phyloP scores from a whole-genome alignment of 768 basidiomycete genomes.

The Boletus subparvulus region DNA sequence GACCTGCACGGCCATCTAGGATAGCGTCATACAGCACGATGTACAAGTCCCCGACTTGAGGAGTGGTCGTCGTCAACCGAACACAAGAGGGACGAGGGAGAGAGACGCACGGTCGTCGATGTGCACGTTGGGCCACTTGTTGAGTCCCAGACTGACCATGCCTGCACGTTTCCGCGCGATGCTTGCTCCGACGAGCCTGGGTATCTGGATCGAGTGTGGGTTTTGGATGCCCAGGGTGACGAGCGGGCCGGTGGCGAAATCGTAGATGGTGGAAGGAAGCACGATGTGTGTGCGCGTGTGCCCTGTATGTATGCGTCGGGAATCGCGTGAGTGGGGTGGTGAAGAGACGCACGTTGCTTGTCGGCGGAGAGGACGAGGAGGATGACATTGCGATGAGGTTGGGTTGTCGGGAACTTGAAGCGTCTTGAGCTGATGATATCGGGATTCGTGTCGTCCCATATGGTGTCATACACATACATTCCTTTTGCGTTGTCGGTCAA shows the following conservation, averaged over 20 bases:
- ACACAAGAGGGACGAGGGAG: not conserved
- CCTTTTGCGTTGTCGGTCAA: conserved; percentile 46
- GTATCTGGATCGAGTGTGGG: conserved; percentile 52
- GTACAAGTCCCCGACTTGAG: conserved; percentile 39
- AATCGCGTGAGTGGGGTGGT: not conserved
- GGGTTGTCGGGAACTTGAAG: conserved; percentile 41
- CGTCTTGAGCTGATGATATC: conserved; percentile 46
- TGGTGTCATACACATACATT: conserved; percentile 31
- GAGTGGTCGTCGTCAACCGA: not conserved
- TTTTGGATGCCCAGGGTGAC: conserved; percentile 47
- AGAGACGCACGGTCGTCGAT: conserved; percentile 39
- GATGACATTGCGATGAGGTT: conserved; percentile 49
- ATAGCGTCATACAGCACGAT: conserved; percentile 39
- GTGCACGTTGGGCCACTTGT: conserved; percentile 61
- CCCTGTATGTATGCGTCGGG: not conserved
- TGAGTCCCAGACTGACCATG: conserved; percentile 55
- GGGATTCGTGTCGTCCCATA: conserved; percentile 50
- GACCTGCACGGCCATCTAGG: conserved; percentile 7
- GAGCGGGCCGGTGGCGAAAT: conserved; percentile 45
- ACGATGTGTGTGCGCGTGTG: conserved; percentile 38
- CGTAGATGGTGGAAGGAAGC: conserved; percentile 57
- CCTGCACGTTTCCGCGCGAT: conserved; percentile 51
- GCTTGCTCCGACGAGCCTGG: conserved; percentile 43
- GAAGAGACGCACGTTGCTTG: conserved; percentile 14
- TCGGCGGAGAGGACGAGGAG: conserved; percentile 47